phyloP scores from a whole-genome alignment of 2,329 filamentous ascomycete genomes.

The Diplocarpon mali region DNA sequence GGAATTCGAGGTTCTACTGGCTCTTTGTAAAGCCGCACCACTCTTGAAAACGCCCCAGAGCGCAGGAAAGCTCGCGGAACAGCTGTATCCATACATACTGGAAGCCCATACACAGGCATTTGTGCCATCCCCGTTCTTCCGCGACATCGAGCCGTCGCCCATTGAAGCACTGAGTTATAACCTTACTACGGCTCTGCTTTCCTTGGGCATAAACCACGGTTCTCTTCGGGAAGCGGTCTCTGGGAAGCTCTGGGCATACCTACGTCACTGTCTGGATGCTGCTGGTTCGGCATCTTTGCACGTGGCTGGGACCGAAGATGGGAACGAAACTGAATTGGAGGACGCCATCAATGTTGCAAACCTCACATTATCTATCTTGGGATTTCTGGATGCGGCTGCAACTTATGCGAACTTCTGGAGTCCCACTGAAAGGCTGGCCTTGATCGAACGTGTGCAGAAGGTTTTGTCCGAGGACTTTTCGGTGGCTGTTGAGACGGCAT shows the following conservation, averaged over 20 bases:
- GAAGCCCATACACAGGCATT: constrained; percentile 75
- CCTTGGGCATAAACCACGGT: constrained; percentile 62
- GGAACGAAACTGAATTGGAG: constrained; percentile 38
- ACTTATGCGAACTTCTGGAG: constrained; percentile 74
- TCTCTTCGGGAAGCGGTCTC: constrained; percentile 56
- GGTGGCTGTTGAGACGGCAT: constrained; percentile 75
- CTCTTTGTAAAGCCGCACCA: constrained; percentile 82
- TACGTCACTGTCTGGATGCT: constrained; percentile 57
- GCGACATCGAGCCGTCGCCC: constrained; percentile 73
- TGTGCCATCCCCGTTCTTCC: constrained; percentile 69
- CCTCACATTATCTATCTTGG: constrained; percentile 74
- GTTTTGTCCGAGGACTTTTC: constrained; percentile 79
- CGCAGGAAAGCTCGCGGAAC: constrained; percentile 66
- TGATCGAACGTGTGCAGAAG: constrained; percentile 60
- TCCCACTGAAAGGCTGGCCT: constrained; percentile 56
- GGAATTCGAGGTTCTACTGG: constrained; percentile 85
- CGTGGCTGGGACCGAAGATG: constrained; percentile 43
- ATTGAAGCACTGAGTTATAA: constrained; percentile 75
- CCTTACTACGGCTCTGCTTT: constrained; percentile 71
- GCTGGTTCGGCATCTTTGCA: constrained; percentile 44
- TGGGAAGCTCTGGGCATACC: constrained; percentile 58
- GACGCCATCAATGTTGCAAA: constrained; percentile 61
- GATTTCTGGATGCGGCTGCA: constrained; percentile 76
- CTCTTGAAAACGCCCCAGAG: constrained; percentile 58
- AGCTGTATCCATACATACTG: constrained; percentile 74